Percentiles rank a stretch among this genome's conserved stretches.
Conservation (phyloP, 495 filamentous ascomycete genomes). For the Rostrohypoxylon terebratum region DNA sequence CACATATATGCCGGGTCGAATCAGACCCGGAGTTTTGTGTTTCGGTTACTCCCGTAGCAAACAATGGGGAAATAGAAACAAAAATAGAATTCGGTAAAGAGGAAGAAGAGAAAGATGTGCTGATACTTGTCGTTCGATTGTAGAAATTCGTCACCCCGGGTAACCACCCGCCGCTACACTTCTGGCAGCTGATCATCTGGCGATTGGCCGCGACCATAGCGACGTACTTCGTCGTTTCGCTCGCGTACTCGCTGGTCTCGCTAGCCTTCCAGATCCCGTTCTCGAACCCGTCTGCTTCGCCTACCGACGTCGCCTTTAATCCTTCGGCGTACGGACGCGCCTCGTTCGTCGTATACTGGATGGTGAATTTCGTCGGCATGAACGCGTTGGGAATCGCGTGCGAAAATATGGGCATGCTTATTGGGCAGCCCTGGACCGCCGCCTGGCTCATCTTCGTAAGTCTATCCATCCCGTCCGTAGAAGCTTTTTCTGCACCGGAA, state of each 20-base stretch:
- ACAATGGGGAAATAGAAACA: background rate
- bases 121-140: background rate
- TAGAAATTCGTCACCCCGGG: constrained; percentile 45
- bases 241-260: constrained; percentile 74
- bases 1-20: background rate
- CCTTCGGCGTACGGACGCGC: constrained; percentile 70
- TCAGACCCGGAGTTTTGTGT: background rate
- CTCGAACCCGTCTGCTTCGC: constrained; percentile 56
- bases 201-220: constrained; percentile 68
- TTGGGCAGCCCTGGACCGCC: constrained; percentile 74
- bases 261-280: constrained; percentile 76
- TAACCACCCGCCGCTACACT: constrained; percentile 69
- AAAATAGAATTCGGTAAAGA: background rate
- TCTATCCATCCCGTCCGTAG: background rate
- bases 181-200: constrained; percentile 71
- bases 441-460: constrained; percentile 74
- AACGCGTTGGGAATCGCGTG: constrained; percentile 73
- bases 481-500: too few relatives aligned
- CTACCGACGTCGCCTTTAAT: constrained; percentile 58
- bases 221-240: constrained; percentile 75
- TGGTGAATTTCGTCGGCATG: constrained; percentile 81
- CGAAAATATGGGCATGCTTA: constrained; percentile 78
- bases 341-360: constrained; percentile 78
- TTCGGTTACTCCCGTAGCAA: constrained; percentile 3
- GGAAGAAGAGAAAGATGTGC: background rate